Evolutionary conservation across 1,139 yeast genomes (phyloP).

Genomic region (Sugiyamaella sp.): DNA sequence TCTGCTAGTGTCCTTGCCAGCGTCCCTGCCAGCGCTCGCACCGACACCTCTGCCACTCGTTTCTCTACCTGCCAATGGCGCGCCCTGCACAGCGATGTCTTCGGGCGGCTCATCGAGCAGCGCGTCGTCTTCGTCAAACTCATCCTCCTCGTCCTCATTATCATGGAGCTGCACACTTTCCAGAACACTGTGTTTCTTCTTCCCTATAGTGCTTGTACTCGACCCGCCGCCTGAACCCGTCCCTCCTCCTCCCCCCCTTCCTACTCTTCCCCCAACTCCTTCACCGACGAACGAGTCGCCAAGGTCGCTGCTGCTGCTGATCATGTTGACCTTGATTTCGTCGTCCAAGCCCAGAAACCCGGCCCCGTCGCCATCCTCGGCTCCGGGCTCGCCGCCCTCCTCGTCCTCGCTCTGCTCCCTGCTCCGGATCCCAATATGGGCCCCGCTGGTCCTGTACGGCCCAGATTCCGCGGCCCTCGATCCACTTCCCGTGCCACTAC

Average conservation of each 20-base stretch:
- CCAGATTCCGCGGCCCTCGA: slow-evolving; percentile 5
- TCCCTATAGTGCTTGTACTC: slow-evolving; percentile 19
- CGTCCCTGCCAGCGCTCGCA: no score
- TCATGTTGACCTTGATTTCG: slow-evolving; percentile 23
- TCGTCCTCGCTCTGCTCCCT: slow-evolving; percentile 26
- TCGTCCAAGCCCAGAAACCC: slow-evolving; percentile 21
- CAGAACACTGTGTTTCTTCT: slow-evolving; percentile 9
- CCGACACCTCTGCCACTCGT: not conserved
- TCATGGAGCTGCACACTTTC: slow-evolving; percentile 15
- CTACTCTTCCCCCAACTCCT: not conserved
- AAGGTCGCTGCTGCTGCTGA: slow-evolving; percentile 18
- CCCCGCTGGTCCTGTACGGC: slow-evolving; percentile 16
- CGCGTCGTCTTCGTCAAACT: slow-evolving; percentile 1
- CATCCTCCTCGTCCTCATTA: slow-evolving; percentile 8
- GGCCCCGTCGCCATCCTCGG: slow-evolving; percentile 22
- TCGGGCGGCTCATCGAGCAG: slow-evolving; percentile 34
- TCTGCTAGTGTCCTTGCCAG: no score
- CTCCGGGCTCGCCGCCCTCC: no score
- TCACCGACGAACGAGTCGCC: slow-evolving; percentile 7
- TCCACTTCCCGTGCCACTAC: not conserved
- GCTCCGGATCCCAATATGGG: slow-evolving; percentile 19
- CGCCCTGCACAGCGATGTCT: slow-evolving; percentile 32
- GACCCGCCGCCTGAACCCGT: slow-evolving; percentile 6
- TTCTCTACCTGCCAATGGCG: not conserved
- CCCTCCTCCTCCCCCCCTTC: not conserved